A percentile compares a stretch with the other conserved stretches of the same genome.
Conservation (phyloP, 345 rosid genomes). For the Microthlaspi erraticum region DNA sequence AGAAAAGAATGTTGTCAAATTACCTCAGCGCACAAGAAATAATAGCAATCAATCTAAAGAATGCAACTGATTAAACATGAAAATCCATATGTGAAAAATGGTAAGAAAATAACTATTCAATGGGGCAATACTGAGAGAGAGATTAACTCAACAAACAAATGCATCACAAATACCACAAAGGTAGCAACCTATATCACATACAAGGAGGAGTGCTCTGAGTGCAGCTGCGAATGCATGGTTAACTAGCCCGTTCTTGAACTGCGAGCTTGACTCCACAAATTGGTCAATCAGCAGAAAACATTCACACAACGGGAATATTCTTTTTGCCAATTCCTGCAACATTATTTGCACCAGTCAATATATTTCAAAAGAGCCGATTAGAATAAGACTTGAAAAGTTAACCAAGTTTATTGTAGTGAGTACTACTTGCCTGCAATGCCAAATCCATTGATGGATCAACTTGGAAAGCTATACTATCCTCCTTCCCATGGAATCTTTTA, state of each 20-base stretch:
- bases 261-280: constrained; percentile 95
- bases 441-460: constrained; percentile 92
- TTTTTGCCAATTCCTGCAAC: constrained; percentile 85
- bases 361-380: constrained; percentile 10
- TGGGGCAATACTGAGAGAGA: constrained; percentile 8
- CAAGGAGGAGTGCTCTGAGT: constrained; percentile 87
- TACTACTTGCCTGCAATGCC: constrained; percentile 72
- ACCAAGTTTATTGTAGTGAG: not conserved
- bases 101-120: constrained; percentile 11
- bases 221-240: constrained; percentile 98
- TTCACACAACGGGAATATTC: constrained; percentile 83
- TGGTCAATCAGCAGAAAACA: constrained; percentile 84
- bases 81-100: constrained; percentile 14
- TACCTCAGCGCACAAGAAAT: not conserved
- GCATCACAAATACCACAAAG: constrained; percentile 39
- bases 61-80: constrained; percentile 18
- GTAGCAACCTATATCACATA: constrained; percentile 55
- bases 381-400: not conserved
- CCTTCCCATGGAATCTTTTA: constrained; percentile 64
- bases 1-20: constrained; percentile 18
- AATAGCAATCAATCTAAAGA: constrained; percentile 21
- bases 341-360: constrained; percentile 28
- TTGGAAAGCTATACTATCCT: constrained; percentile 66
- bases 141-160: constrained; percentile 28
- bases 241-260: constrained; percentile 92